Percentiles rank a stretch among this genome's conserved stretches.
phyloP scores from a whole-genome alignment of 805 yeast species.

The Suhomyces sp. region DNA sequence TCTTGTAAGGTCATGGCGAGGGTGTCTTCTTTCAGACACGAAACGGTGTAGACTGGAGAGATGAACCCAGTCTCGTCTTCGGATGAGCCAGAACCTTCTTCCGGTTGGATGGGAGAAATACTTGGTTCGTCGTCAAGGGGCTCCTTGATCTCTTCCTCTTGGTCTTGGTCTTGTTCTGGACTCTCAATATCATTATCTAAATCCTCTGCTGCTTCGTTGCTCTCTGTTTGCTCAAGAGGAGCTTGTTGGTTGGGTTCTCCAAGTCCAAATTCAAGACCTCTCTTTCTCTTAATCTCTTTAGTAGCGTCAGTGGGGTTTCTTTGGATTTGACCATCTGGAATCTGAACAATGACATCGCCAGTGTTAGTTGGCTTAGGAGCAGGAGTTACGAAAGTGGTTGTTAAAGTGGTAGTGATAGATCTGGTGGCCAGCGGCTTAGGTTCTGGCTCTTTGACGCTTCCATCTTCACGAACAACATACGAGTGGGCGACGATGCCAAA shows the following conservation, averaged over 20 bases:
- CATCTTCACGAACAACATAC: constrained; percentile 18
- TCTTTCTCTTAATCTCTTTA: constrained; percentile 4
- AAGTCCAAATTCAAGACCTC: neutral
- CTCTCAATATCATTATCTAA: too few relatives aligned
- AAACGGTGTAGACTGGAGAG: constrained; percentile 28
- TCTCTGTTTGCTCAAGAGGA: too few relatives aligned
- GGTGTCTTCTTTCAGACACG: constrained; percentile 26
- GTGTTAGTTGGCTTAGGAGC: constrained; percentile 25
- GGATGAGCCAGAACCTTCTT: too few relatives aligned
- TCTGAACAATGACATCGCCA: constrained; percentile 22
- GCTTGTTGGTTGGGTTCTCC: neutral
- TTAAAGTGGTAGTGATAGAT: constrained; percentile 8
- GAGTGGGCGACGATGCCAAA: constrained; percentile 39
- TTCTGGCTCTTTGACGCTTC: constrained; percentile 20
- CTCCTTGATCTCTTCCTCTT: constrained; percentile 5
- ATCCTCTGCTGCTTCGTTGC: neutral
- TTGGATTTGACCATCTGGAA: constrained; percentile 32
- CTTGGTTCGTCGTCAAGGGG: too few relatives aligned
- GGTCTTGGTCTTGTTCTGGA: too few relatives aligned
- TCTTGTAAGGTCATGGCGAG: constrained; percentile 30
- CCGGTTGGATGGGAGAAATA: too few relatives aligned
- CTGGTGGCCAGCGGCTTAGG: constrained; percentile 3
- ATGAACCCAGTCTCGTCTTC: constrained; percentile 9
- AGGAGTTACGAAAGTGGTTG: constrained; percentile 17
- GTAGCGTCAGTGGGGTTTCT: constrained; percentile 8